Base-by-base conservation (phyloP, 139 green algal genomes). In the Spirogloea muscicola region DNA sequence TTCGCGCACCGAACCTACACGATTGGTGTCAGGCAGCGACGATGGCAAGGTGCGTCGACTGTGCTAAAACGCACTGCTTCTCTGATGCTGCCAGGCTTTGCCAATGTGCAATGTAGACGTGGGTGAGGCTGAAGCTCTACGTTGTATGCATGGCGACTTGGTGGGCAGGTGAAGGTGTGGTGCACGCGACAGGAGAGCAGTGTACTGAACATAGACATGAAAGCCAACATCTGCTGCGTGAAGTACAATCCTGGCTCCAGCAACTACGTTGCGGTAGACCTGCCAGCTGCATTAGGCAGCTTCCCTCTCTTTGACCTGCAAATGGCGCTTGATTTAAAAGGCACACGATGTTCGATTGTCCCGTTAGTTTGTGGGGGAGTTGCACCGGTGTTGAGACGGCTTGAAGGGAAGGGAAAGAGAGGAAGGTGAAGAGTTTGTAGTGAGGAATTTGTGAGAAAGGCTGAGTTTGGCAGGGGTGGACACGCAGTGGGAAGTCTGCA, bases 141-240 rank as follows among this genome's bases (percentile, higher is more conserved):
- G n/a, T n/a, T n/a, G n/a, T n/a, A n/a, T n/a, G n/a, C n/a, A n/a
- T n/a, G n/a, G n/a, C n/a, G n/a, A n/a, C n/a, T n/a, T n/a, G n/a
- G n/a, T n/a, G n/a, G n/a, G n/a, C 58, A 78, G 82, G 83, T 84
- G 29, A 87, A 87, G 73, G 42, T 87, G 2, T 87, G 82, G 82
- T 78, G 42, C 49, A 77, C 61, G 9, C 21, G 52, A 10, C 68
- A 82, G 40, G 67, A 44, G 64, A 85, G 31, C 6, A 82, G 77
- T 34, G 68, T 88, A 7, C 66, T 84, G 1, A 83, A 83, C 27
- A 83, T 97, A 7, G 76, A 87, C 62, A 76, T 94, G 37, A 81
- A 85, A 10, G 90, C 90, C 62, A 96, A 97, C 73, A 94, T 97
- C 60, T 98, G 93, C 89, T 88, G 82, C 58, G 88, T 96, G 7